Evolutionary conservation across 192 early-diverging fungal genomes (phyloP).

Genomic region (Mortierella antarctica): DNA sequence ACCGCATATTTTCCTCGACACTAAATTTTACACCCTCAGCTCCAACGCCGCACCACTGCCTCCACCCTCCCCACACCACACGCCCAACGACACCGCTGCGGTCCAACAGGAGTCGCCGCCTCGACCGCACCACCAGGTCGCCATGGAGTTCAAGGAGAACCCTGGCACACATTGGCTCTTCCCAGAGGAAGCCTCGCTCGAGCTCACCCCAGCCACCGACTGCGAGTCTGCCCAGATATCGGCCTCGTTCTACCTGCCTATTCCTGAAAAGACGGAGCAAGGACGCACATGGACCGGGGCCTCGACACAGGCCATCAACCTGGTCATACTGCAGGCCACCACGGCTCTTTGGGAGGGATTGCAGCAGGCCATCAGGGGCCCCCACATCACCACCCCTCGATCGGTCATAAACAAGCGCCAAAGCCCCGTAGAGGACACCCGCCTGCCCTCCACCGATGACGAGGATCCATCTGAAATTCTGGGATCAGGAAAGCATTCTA

Average conservation of each 20-base stretch:
- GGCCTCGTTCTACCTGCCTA: slow-evolving; percentile 27
- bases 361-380: slow-evolving; percentile 22
- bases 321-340: slow-evolving; percentile 28
- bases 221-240: slow-evolving; percentile 23
- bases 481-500: slow-evolving; percentile 19
- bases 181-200: slow-evolving; percentile 59
- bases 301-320: neutral
- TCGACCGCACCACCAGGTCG: slow-evolving; percentile 36
- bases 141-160: slow-evolving; percentile 67
- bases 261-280: neutral
- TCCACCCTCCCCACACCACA: neutral
- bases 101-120: neutral
- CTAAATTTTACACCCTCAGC: slow-evolving; percentile 37
- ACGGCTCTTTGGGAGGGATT: slow-evolving; percentile 33
- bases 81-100: neutral
- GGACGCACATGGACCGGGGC: neutral
- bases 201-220: slow-evolving; percentile 26
- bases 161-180: slow-evolving; percentile 52
- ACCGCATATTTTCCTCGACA: slow-evolving; percentile 61
- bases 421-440: neutral
- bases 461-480: slow-evolving; percentile 39
- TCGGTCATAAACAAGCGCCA: neutral
- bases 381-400: slow-evolving; percentile 1
- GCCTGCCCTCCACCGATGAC: slow-evolving; percentile 12
- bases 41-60: neutral